A percentile compares a stretch with the other conserved stretches of the same genome.
phyloP scores from a whole-genome alignment of 257 asterid species.

The Capsicum pubescens region DNA sequence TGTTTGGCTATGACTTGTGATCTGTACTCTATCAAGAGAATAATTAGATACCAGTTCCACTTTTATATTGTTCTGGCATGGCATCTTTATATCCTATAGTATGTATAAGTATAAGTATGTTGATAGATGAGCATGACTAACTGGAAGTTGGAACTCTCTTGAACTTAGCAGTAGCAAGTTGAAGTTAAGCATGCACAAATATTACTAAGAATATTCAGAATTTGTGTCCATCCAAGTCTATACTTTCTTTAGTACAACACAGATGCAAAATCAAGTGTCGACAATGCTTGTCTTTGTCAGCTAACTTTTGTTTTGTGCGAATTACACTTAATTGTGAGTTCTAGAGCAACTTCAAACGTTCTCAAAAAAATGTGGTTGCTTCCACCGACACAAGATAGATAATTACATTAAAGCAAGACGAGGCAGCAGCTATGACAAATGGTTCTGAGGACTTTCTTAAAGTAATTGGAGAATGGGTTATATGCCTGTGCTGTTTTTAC shows the following conservation, averaged over 20 bases:
- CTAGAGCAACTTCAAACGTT: background rate
- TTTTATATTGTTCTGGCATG: conserved; percentile 15
- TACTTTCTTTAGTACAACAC: background rate
- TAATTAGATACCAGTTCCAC: background rate
- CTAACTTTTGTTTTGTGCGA: background rate
- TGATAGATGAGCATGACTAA: conserved; percentile 1
- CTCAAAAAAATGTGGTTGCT: background rate
- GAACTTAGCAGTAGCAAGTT: background rate
- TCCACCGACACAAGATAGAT: background rate
- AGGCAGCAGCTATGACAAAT: background rate
- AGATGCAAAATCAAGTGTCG: background rate
- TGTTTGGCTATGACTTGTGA: background rate
- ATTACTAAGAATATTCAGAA: background rate
- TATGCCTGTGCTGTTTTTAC: background rate
- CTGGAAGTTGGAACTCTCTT: background rate
- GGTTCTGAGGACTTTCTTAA: background rate
- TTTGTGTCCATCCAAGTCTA: background rate
- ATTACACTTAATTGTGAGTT: background rate
- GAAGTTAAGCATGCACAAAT: background rate
- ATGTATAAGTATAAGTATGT: background rate
- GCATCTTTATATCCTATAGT: background rate
- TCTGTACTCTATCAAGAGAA: background rate
- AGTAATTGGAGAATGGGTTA: background rate
- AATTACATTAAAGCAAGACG: background rate
- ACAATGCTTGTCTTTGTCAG: conserved; percentile 18